These are phyloP conservation scores for Cutaneotrichosporon curvatum DNA, from an alignment of 1,284 basidiomycete genomes.

Conservation along the genomic window DNA sequence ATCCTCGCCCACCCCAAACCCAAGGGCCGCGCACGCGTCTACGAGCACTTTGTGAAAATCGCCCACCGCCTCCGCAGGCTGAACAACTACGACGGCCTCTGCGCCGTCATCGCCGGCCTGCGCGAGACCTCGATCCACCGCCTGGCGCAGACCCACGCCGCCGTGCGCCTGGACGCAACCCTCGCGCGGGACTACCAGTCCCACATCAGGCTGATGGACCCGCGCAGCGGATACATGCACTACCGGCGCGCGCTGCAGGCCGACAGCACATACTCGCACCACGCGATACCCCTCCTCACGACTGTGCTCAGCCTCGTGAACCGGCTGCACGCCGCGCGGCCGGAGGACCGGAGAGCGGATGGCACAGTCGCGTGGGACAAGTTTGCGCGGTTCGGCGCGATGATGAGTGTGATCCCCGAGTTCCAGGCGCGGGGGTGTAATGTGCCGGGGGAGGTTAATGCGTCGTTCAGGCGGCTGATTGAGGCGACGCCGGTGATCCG, in stretches of 20 bases:
- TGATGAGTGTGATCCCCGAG: conserved; percentile 31
- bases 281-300: conserved; percentile 42
- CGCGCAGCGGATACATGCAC: conserved; percentile 35
- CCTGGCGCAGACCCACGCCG: conserved; percentile 31
- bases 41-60: conserved; percentile 41
- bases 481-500: conserved; percentile 33
- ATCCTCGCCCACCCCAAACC: conserved; percentile 41
- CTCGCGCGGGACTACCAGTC: conserved; percentile 33
- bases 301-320: conserved; percentile 29
- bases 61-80: conserved; percentile 42
- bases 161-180: conserved; percentile 23
- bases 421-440: conserved; percentile 31
- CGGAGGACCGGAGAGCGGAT: conserved; percentile 30
- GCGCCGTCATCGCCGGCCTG: conserved; percentile 42
- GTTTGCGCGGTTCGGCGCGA: conserved; percentile 36
- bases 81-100: conserved; percentile 45
- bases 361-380: conserved; percentile 39
- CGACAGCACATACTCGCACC: conserved; percentile 33
- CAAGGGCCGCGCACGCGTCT: conserved; percentile 41
- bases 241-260: conserved; percentile 37
- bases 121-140: conserved; percentile 42
- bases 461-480: conserved; percentile 26
- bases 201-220: conserved; percentile 41
- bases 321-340: conserved; percentile 30
- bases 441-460: conserved; percentile 17